Evolutionary conservation across 345 rosid genomes (phyloP).

Genomic region (Combretum micranthum): DNA sequence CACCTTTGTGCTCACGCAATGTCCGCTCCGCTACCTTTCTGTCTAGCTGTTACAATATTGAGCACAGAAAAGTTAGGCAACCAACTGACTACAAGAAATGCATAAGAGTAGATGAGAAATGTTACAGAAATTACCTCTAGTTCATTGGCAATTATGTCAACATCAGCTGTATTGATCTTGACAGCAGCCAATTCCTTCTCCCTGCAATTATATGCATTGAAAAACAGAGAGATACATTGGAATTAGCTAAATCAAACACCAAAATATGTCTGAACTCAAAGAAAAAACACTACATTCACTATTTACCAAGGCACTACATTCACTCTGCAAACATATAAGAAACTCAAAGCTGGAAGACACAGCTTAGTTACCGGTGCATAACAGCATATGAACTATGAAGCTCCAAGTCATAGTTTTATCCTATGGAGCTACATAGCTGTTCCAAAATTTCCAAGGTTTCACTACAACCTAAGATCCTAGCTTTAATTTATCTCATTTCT

Average conservation of each 20-base stretch:
- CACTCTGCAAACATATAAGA: no score
- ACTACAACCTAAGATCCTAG: no score
- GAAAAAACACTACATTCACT: no score
- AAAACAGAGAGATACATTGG: not conserved
- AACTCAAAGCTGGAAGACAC: no score
- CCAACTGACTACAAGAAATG: not conserved
- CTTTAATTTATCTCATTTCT: no score
- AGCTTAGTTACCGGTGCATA: no score
- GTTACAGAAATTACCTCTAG: slow-evolving; percentile 55
- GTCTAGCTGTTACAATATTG: slow-evolving; percentile 48
- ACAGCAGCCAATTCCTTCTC: slow-evolving; percentile 97
- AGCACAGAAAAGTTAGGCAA: slow-evolving; percentile 5
- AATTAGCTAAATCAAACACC: not conserved
- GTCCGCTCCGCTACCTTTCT: slow-evolving; percentile 90
- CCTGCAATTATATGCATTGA: slow-evolving; percentile 22
- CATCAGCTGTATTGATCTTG: slow-evolving; percentile 87
- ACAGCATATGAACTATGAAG: no score
- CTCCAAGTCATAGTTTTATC: no score
- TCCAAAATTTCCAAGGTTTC: no score
- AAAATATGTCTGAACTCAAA: not conserved
- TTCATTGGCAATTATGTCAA: slow-evolving; percentile 83
- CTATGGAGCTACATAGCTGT: no score
- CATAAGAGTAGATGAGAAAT: not conserved
- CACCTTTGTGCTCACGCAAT: slow-evolving; percentile 89
- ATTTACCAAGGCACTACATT: no score